Percentiles rank a stretch among this genome's conserved stretches.
These are phyloP conservation scores for Fraxinus sp. DNA, from an alignment of 305 asterid genomes.

Conservation along the genomic window DNA sequence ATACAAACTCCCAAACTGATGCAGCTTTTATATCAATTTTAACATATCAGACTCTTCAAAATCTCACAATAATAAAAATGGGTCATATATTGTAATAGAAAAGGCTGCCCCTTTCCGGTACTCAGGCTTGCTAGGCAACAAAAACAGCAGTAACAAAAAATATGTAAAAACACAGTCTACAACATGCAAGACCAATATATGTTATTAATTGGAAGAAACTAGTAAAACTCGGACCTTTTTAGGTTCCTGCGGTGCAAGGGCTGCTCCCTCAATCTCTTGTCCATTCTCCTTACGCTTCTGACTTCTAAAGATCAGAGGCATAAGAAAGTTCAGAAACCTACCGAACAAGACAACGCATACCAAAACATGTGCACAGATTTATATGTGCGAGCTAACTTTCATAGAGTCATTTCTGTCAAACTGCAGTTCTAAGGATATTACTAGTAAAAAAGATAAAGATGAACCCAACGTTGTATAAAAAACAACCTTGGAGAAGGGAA, in stretches of 20 bases:
- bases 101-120: not conserved
- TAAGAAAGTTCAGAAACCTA: slow-evolving; percentile 19
- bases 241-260: slow-evolving; percentile 33
- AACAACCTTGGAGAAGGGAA: not conserved
- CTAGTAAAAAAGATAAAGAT: not conserved
- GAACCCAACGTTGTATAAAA: not conserved
- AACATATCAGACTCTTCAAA: slow-evolving; percentile 2
- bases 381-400: not conserved
- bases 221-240: slow-evolving; percentile 44
- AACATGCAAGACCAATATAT: slow-evolving; percentile 18
- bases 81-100: slow-evolving; percentile 5
- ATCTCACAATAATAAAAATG: not conserved
- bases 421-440: not conserved
- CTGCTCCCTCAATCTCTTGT: slow-evolving; percentile 38
- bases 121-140: not conserved
- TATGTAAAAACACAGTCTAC: not conserved
- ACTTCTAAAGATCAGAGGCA: slow-evolving; percentile 37
- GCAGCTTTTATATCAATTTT: slow-evolving; percentile 9
- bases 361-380: not conserved
- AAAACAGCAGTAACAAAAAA: slow-evolving; percentile 7
- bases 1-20: slow-evolving; percentile 11
- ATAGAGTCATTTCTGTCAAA: not conserved
- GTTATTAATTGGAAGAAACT: not conserved
- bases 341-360: not conserved
- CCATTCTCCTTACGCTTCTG: slow-evolving; percentile 40